Evolutionary conservation across 2,329 filamentous ascomycete species (phyloP), one percentile per base, ranked within the genome.

Genomic region (Colletotrichum echinochloae): DNA sequence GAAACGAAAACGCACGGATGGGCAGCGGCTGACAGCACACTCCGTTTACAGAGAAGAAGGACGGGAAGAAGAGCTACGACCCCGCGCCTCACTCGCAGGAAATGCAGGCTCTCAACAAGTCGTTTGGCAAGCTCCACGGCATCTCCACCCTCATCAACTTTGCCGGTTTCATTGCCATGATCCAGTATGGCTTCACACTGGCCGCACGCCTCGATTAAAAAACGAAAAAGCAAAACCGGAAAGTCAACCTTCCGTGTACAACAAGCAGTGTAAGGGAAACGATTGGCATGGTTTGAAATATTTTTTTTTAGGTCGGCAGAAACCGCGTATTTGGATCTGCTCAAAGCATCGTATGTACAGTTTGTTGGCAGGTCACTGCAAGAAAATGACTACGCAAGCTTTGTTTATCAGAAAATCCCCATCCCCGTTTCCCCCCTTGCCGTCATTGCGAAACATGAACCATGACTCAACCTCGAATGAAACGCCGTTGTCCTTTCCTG

Each of bases 41-140:
- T n/a, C n/a, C 44, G n/a, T 46, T 5, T 65, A 52, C 71, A 90
- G 95, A 95, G 85, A 94, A 92, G 72, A 90, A 91, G 76, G 95
- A 98, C 78, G 94, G 94, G 65, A 98, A 97, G 87, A 93, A 92
- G 79, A 93, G 91, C 80, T 93, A 92, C 77, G 94, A 97, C 73
- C 83, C 88, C 62, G 87, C 90, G 1, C 93, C 94, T 48, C 93
- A 97, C 77, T 96, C 92, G 6, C 86, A 91, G 75, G 93, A 95
- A 83, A 98, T 98, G 95, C 81, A 89, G 75, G 86, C 85, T 11
- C 81, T 97, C 75, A 97, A 95, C 84, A 92, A 90, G 82, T 86
- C 85, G 73, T 98, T 98, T 80, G 89, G 88, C 20, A 88, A 88
- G 72, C 81, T 97, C 67, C 96, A 99, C 80, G 94, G 95, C 7